Percentiles rank a stretch among this genome's conserved stretches.
Conservation (phyloP, 495 filamentous ascomycete genomes). For the Neurospora sp. region DNA sequence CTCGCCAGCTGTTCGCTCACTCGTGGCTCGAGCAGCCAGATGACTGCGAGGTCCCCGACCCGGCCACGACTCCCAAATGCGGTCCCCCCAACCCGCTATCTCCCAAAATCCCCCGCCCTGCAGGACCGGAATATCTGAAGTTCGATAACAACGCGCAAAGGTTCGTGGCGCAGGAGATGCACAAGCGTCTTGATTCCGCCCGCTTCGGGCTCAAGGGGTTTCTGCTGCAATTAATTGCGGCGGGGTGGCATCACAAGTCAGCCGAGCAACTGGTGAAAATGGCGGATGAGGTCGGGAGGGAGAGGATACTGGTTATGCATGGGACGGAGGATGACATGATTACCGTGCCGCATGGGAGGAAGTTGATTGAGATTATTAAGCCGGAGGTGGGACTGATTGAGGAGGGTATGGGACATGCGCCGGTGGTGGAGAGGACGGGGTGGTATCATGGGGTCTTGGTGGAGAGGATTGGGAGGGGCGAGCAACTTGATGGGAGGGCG, state of each 20-base stretch:
- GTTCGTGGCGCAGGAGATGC: conserved; percentile 65
- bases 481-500: conserved; percentile 22
- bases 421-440: conserved; percentile 50
- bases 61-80: conserved; percentile 9
- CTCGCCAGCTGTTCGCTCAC: conserved; percentile 49
- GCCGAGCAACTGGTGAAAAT: conserved; percentile 50
- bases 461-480: conserved; percentile 31
- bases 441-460: conserved; percentile 53
- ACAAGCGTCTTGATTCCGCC: conserved; percentile 46
- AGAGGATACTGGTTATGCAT: conserved; percentile 65
- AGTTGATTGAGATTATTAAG: conserved; percentile 44
- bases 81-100: conserved; percentile 3
- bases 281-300: conserved; percentile 54
- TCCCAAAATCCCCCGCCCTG: neutral
- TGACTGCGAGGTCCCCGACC: conserved; percentile 34
- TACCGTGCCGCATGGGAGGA: conserved; percentile 50
- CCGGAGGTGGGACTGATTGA: conserved; percentile 42
- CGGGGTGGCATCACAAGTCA: conserved; percentile 68
- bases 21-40: conserved; percentile 54
- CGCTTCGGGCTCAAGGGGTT: conserved; percentile 57
- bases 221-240: conserved; percentile 66
- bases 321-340: conserved; percentile 70
- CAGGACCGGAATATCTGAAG: conserved; percentile 23
- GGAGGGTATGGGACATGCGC: conserved; percentile 60
- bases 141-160: conserved; percentile 71